Base-by-base conservation (phyloP, 768 basidiomycete genomes). In the Calocybe gangraenosa region DNA sequence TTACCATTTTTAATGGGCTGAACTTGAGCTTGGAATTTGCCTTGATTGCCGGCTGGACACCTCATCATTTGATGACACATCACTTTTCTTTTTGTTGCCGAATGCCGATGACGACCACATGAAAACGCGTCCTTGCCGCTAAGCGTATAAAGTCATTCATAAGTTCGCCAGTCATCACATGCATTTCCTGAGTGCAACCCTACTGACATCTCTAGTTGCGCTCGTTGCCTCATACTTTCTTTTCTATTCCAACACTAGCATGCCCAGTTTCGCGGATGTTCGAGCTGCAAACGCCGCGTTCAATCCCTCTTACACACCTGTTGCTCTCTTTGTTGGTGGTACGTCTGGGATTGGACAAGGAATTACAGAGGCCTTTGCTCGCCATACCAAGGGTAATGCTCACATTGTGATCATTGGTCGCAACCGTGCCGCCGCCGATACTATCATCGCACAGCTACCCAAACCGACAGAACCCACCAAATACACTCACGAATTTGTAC, bases 331-430 rank as follows among this genome's bases (percentile, higher is more conserved):
- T 35, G 62, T 70, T 15, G 69, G 68, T 8, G 70, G 69, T 2
- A 70, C 68, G 3, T 65, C 68, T 5, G 75, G 70, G 13, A 68
- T 71, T 11, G 76, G 76, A 0, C 65, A 67, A 46, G 69, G 65
- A 0, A 67, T 73, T 52, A 71, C 69, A 1, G 65, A 69, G 35
- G 61, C 65, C 3, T 73, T 78, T 48, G 74, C 69, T 3, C 49
- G 55, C 1, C 62, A 69, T 56, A 71, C 69, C 1, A 60, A 69
- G 18, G 75, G 76, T 7, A 67, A 70, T 37, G 66, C 67, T 6
- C 69, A 70, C 44, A 75, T 78, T 56, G 56, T 77, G 48, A 65
- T 79, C 44, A 59, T 73, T 35, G 77, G 77, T 4, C 68, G 76
- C 36, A 77, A 75, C 56, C 61, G 66, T 31, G 60, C 60, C 15